Percentiles rank a stretch among this genome's conserved stretches.
Evolutionary conservation across 2,329 filamentous ascomycete genomes (phyloP).

Genomic region (Curvularia sp.): DNA sequence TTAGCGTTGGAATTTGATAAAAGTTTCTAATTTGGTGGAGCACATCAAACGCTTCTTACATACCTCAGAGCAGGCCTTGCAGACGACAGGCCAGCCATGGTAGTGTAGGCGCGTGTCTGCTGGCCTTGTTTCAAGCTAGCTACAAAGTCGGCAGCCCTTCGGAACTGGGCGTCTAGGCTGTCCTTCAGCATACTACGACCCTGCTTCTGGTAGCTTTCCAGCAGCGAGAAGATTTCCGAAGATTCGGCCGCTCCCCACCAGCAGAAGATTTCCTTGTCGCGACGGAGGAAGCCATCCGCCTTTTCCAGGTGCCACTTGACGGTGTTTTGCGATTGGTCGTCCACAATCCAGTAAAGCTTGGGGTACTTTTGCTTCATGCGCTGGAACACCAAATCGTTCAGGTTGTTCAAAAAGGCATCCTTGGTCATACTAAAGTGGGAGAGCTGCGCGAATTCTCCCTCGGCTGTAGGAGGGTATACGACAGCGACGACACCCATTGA

Average conservation of each 20-base stretch:
- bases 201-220: constrained; percentile 83
- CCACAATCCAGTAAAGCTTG: constrained; percentile 94
- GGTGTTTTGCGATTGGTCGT: constrained; percentile 93
- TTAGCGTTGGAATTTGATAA: background rate
- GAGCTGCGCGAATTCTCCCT: constrained; percentile 76
- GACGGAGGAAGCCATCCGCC: constrained; percentile 87
- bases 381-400: constrained; percentile 93
- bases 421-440: constrained; percentile 94
- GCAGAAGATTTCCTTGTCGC: constrained; percentile 88
- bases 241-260: constrained; percentile 90
- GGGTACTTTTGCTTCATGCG: constrained; percentile 93
- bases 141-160: constrained; percentile 76
- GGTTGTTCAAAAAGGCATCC: constrained; percentile 90
- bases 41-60: background rate
- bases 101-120: constrained; percentile 72
- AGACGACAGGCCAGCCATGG: constrained; percentile 38
- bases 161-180: constrained; percentile 85
- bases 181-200: constrained; percentile 88
- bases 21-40: background rate
- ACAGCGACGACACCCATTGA: constrained; percentile 91
- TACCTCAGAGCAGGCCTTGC: constrained; percentile 36
- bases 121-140: constrained; percentile 66
- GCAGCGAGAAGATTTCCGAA: constrained; percentile 81
- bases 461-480: constrained; percentile 75
- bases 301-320: constrained; percentile 96